phyloP scores from a whole-genome alignment of 768 basidiomycete species.

The Rickenella mellea region DNA sequence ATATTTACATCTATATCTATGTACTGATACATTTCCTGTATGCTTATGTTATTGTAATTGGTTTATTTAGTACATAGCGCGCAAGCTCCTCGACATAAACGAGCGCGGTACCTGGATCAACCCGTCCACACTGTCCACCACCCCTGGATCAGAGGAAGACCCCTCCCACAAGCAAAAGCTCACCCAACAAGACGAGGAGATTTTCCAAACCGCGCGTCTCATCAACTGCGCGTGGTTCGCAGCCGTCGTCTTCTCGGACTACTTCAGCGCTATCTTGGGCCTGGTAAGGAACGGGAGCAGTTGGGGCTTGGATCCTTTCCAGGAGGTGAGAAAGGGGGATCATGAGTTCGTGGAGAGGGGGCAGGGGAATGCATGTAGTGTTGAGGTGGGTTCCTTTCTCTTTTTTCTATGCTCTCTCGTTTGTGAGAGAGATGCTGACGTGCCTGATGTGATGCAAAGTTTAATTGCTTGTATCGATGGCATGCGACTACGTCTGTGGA shows the following conservation, averaged over 20 bases:
- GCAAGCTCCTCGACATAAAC: conserved; percentile 71
- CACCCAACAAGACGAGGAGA: conserved; percentile 55
- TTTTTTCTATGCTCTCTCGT: neutral
- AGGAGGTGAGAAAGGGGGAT: conserved; percentile 60
- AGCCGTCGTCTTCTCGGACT: conserved; percentile 71
- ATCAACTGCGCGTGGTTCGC: conserved; percentile 80
- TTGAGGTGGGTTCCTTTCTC: conserved; percentile 43
- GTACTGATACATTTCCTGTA: no score
- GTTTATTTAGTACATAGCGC: conserved; percentile 61
- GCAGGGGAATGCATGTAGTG: conserved; percentile 72
- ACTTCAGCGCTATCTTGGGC: conserved; percentile 75
- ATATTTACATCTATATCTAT: neutral
- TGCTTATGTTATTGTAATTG: neutral
- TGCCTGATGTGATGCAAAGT: conserved; percentile 28
- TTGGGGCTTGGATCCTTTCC: conserved; percentile 74
- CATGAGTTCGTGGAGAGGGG: conserved; percentile 70
- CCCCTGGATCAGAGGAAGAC: no score
- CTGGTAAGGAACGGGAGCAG: conserved; percentile 62
- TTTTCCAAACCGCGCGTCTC: conserved; percentile 77
- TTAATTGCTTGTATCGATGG: conserved; percentile 83
- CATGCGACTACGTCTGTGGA: conserved; percentile 68
- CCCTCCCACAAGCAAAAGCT: conserved; percentile 22
- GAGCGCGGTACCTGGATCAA: conserved; percentile 58
- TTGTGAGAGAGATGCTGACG: neutral
- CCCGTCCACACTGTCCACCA: conserved; percentile 34